Base-by-base conservation (phyloP, 2,329 filamentous ascomycete species). In the Gnomoniopsis sp. region DNA sequence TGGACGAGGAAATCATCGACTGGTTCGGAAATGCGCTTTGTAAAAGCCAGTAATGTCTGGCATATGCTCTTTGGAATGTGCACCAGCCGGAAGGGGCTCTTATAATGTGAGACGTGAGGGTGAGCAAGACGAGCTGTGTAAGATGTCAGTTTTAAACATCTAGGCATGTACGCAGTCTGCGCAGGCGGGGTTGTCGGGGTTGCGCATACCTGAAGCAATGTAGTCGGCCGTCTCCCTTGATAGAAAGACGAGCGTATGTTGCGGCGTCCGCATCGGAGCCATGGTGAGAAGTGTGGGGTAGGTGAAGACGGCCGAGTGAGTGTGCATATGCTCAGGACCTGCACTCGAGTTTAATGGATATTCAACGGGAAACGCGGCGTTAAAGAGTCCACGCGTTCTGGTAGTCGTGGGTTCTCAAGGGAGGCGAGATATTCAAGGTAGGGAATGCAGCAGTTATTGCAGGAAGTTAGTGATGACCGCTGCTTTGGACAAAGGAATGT, bases 61-160 rank as follows among this genome's bases (percentile, higher is more conserved):
- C 23, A 10, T 15, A 34, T 21, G 30, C 49, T 23, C 4, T 23
- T 41, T 6, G 34, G 3, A 43, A 60, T 17, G 49, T 56, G 53
- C 54, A 60, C 6, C 3, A 44, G 38, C 21, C 50, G 51, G 57
- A 59, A 59, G 38, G 57, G 57, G 26, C 57, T 59, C 46, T 59
- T 23, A 21, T 59, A 59, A 12, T 59, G 57, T 2, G 47, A n/a
- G 51, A 15, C 14, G n/a, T 21, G 34, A 46, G 15, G n/a, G 2
- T 12, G 30, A n/a, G 26, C 19, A 55, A 6, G 43, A 50, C 23
- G 17, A 19, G 17, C 19, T 44, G 41, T 19, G 41, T 19, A 11
- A 17, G 15, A 21, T 36, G 46, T 49, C 38, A 30, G 47, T 46
- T 23, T 34, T 30, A 49, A n/a, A n/a, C n/a, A 44, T 46, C 43